Conservation (phyloP, 345 rosid species). For the Boechera retrofracta region DNA sequence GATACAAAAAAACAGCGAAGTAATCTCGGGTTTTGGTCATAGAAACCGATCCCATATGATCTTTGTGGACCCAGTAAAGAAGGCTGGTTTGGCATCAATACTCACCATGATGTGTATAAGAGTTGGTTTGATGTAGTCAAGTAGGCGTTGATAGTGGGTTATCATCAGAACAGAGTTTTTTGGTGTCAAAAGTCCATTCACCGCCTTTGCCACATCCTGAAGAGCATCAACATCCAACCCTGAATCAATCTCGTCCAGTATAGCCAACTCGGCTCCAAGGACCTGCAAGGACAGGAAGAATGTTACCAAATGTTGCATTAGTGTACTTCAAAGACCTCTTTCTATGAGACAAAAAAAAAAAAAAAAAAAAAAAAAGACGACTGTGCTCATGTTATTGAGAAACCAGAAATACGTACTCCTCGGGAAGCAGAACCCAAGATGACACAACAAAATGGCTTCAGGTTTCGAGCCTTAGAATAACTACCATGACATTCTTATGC, state of each 20-base stretch:
- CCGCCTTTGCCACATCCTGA: slow-evolving; percentile 89
- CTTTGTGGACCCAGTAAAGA: slow-evolving; percentile 1
- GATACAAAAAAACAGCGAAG: background rate
- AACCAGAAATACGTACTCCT: background rate
- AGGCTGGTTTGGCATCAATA: slow-evolving; percentile 17
- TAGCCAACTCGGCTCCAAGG: slow-evolving; percentile 89
- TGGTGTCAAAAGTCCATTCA: slow-evolving; percentile 83
- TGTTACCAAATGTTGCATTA: slow-evolving; percentile 14
- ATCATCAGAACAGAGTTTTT: slow-evolving; percentile 90
- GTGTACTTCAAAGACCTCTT: background rate
- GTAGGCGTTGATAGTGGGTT: slow-evolving; percentile 84
- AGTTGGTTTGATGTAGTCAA: slow-evolving; percentile 81
- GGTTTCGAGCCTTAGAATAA: background rate
- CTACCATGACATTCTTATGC: slow-evolving; percentile 4
- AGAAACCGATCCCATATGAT: slow-evolving; percentile 9
- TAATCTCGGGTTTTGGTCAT: background rate
- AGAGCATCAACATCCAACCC: slow-evolving; percentile 97
- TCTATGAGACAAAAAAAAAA: background rate
- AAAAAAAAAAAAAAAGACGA: background rate
- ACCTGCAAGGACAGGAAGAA: slow-evolving; percentile 53
- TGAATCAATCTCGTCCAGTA: slow-evolving; percentile 95
- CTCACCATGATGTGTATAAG: slow-evolving; percentile 90
- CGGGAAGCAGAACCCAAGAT: background rate
- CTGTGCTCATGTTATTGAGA: background rate
- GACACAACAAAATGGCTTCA: background rate